Evolutionary conservation across 495 filamentous ascomycete species (phyloP).

Genomic region (Viridothelium virens): DNA sequence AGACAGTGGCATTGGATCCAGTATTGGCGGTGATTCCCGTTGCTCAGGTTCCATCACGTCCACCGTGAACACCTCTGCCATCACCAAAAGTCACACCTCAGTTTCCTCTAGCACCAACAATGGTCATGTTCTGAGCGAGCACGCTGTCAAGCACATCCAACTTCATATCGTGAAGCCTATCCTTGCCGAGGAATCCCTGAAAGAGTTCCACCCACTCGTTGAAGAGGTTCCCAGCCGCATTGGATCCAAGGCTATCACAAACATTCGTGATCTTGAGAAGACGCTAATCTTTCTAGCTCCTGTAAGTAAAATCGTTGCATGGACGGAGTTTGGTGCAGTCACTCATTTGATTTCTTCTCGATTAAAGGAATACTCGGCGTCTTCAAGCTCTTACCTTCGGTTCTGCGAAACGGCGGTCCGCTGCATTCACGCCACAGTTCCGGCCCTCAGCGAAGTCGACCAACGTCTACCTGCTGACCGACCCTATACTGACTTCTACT

Average conservation of each 20-base stretch:
- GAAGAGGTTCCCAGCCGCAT: conserved; percentile 68
- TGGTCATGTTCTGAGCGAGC: conserved; percentile 40
- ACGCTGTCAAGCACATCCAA: conserved; percentile 50
- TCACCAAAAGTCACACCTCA: conserved; percentile 30
- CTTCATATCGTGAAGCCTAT: conserved; percentile 52
- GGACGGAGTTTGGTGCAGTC: conserved; percentile 45
- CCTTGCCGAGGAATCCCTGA: conserved; percentile 47
- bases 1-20: conserved; percentile 57
- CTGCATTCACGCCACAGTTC: conserved; percentile 74
- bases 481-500: conserved; percentile 87
- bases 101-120: conserved; percentile 10
- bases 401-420: conserved; percentile 84
- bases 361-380: conserved; percentile 66
- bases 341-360: conserved; percentile 55
- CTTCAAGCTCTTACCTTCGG: conserved; percentile 60
- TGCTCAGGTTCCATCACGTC: conserved; percentile 27
- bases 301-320: conserved; percentile 56
- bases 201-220: conserved; percentile 72
- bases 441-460: conserved; percentile 70
- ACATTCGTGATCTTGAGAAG: conserved; percentile 84
- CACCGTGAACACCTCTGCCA: conserved; percentile 33
- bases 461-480: conserved; percentile 70
- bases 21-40: conserved; percentile 37
- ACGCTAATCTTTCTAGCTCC: conserved; percentile 77
- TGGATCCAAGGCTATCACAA: conserved; percentile 69